Evolutionary conservation across 2,329 filamentous ascomycete genomes (phyloP), one percentile per base, ranked within the genome.

Genomic region (Helicocarpus griseus): DNA sequence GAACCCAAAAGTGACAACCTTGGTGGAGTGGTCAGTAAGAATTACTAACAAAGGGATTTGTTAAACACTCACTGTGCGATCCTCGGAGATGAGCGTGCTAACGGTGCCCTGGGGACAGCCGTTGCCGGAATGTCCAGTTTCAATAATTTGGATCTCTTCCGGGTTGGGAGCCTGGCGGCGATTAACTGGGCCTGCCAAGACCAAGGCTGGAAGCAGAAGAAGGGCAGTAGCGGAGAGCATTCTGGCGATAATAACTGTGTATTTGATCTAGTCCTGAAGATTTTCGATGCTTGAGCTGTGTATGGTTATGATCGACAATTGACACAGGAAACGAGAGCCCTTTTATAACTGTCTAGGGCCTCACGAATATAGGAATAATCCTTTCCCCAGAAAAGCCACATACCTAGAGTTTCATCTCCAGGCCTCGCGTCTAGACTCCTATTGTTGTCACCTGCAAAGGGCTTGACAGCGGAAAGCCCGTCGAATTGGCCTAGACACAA

Each of bases 1-100:
- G 24, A 45, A 45, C 3, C 41, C 41, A 17, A 45, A 45, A 45
- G 41, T 45, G 21, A 45, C 41, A 26, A 45, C 24, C 41, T 45
- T n/a, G n/a, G n/a, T n/a, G n/a, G n/a, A n/a, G n/a, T n/a, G n/a
- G n/a, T n/a, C n/a, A n/a, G n/a, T n/a, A n/a, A n/a, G n/a, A n/a
- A n/a, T n/a, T n/a, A n/a, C n/a, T n/a, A 35, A 35, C 31, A 35
- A 1, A 14, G n/a, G n/a, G 6, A 35, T 45, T 17, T 22, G 8
- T 17, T 29, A 22, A 6, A 28, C n/a, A 45, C 41, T 45, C 28
- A 45, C 41, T 13, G 41, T 45, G 21, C 41, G 41, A 17, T 45
- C 41, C 13, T 45, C 41, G 14, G 41, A 45, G 24, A 45, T 45
- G 11, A 5, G 8, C 41, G 41, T 45, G 24, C 41, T 45, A 5